Evolutionary conservation across 208 protist genomes (phyloP).

Genomic region (Lotmaria passim): DNA sequence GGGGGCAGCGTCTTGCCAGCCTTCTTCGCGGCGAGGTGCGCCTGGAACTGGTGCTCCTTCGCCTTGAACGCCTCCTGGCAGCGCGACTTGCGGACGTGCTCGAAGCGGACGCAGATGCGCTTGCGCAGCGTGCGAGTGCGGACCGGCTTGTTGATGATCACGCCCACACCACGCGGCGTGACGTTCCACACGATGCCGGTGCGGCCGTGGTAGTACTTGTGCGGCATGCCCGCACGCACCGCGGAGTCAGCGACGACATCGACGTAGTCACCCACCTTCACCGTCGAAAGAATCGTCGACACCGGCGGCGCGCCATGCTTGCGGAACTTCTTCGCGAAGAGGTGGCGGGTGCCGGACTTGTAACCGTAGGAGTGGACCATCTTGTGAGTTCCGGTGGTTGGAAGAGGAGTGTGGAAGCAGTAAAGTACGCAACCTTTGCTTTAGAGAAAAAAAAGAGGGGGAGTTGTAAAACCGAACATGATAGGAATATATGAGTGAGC

Average conservation of each 20-base stretch:
- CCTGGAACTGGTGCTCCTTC: conserved; percentile 82
- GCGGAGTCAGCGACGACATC: conserved; percentile 98
- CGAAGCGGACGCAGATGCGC: conserved; percentile 99
- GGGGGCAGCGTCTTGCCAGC: conserved; percentile 75
- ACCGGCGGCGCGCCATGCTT: conserved; percentile 92
- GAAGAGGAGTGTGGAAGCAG: too few species aligned
- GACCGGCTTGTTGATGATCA: conserved; percentile 99
- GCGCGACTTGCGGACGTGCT: conserved; percentile 97
- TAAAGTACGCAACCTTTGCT: too few species aligned
- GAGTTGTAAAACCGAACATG: too few species aligned
- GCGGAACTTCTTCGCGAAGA: conserved; percentile 98
- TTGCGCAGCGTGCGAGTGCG: conserved; percentile 98
- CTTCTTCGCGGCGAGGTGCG: conserved; percentile 81
- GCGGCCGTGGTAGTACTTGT: conserved; percentile 99
- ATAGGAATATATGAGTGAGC: neutral
- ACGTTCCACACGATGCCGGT: conserved; percentile 99
- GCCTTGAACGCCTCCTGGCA: conserved; percentile 92
- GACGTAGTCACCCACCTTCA: conserved; percentile 99
- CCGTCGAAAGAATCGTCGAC: conserved; percentile 96
- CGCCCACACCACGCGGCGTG: conserved; percentile 98
- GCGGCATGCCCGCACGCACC: conserved; percentile 99
- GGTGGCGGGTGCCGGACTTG: conserved; percentile 96
- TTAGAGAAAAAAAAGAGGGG: too few species aligned
- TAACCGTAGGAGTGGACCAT: conserved; percentile 97
- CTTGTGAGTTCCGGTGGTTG: too few species aligned